These are phyloP conservation scores for Aspergillus haitiensis DNA, from an alignment of 495 filamentous ascomycete species.

Conservation along the genomic window DNA sequence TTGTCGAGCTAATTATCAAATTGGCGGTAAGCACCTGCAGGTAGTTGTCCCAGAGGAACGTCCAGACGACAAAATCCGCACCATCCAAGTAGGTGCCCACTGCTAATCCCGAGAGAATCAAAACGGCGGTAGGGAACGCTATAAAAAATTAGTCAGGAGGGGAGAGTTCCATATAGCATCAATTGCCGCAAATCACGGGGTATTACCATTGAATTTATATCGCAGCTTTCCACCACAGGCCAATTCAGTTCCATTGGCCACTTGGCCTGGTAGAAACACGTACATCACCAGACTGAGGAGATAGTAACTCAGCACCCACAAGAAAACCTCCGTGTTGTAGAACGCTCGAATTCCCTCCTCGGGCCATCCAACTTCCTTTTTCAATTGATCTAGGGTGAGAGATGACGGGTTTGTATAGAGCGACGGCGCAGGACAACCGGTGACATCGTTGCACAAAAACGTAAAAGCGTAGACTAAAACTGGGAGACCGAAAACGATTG, in stretches of 20 bases:
- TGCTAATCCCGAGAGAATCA: conserved; percentile 64
- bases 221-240: conserved; percentile 70
- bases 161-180: neutral
- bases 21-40: conserved; percentile 80
- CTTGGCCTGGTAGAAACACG: conserved; percentile 73
- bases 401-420: conserved; percentile 67
- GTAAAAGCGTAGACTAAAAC: conserved; percentile 69
- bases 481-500: conserved; percentile 75
- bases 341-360: conserved; percentile 63
- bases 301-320: conserved; percentile 76
- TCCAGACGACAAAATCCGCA: conserved; percentile 82
- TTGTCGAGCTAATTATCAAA: conserved; percentile 65
- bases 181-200: neutral
- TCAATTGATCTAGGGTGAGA: conserved; percentile 67
- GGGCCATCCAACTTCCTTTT: conserved; percentile 78
- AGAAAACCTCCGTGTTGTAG: conserved; percentile 57
- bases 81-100: conserved; percentile 76
- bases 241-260: conserved; percentile 68
- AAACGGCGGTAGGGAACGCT: conserved; percentile 77
- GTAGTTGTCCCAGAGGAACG: conserved; percentile 90
- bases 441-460: conserved; percentile 88
- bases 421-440: conserved; percentile 89
- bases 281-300: conserved; percentile 72
- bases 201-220: conserved; percentile 84
- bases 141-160: conserved; percentile 16